These are phyloP conservation scores for Physcia stellaris DNA, from an alignment of 495 filamentous ascomycete genomes.

Conservation along the genomic window DNA sequence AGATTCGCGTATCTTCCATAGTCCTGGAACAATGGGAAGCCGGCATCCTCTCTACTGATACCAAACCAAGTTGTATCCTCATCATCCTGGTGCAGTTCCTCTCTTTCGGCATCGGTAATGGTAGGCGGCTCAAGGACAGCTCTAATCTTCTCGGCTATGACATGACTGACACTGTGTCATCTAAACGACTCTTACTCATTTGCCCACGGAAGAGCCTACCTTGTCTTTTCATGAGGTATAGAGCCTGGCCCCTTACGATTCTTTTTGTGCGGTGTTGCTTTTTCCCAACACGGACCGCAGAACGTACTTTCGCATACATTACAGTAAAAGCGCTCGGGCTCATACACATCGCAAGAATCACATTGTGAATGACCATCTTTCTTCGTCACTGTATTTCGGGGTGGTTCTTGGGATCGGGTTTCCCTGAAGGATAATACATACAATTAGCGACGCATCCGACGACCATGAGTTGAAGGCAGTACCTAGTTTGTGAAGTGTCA, in stretches of 20 bases:
- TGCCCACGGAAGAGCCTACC: too few relatives aligned
- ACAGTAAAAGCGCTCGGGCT: background rate
- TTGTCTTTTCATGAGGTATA: background rate
- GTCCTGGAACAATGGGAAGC: background rate
- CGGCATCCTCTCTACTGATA: background rate
- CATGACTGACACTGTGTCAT: too few relatives aligned
- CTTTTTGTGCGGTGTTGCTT: background rate
- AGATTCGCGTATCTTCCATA: background rate
- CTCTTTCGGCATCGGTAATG: background rate
- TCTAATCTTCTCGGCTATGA: background rate
- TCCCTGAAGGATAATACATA: too few relatives aligned
- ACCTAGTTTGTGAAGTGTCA: background rate
- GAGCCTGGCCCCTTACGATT: background rate
- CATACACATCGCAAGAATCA: background rate
- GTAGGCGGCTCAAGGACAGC: background rate
- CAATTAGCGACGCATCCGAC: background rate
- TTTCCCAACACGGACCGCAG: background rate
- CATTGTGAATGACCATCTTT: background rate
- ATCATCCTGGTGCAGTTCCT: conserved; percentile 37
- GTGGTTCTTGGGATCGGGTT: background rate
- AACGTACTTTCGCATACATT: background rate
- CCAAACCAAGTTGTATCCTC: conserved; percentile 16
- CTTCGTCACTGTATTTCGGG: background rate
- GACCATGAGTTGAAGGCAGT: background rate
- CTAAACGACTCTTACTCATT: too few relatives aligned